These are phyloP conservation scores for Herpetomonas muscarum DNA, from an alignment of 208 protist species.

Conservation along the genomic window DNA sequence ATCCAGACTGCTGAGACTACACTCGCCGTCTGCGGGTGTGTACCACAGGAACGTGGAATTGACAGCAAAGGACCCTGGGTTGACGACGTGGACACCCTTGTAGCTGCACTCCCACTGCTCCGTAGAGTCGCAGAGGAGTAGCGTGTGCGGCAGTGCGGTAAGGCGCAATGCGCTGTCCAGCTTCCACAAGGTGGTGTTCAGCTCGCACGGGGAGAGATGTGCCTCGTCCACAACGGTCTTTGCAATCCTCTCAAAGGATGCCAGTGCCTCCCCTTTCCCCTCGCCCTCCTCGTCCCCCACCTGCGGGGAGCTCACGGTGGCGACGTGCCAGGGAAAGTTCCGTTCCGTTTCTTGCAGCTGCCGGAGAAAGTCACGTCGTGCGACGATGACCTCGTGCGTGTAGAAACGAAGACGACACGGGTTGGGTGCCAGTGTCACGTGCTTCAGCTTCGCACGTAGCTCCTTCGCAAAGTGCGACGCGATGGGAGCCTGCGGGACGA, in stretches of 20 bases:
- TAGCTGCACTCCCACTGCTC: slow-evolving; percentile 89
- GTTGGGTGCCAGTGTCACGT: slow-evolving; percentile 69
- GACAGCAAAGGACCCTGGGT: slow-evolving; percentile 80
- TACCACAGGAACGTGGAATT: slow-evolving; percentile 86
- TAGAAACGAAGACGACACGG: slow-evolving; percentile 81
- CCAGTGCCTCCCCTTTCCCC: slow-evolving; percentile 1
- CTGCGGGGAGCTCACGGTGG: neutral
- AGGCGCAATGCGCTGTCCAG: slow-evolving; percentile 72
- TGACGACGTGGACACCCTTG: slow-evolving; percentile 76
- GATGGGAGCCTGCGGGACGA: slow-evolving; percentile 73
- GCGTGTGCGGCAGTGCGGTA: slow-evolving; percentile 67
- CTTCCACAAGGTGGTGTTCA: slow-evolving; percentile 64
- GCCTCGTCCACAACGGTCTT: slow-evolving; percentile 82
- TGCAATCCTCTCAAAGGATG: slow-evolving; percentile 69
- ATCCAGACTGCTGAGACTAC: slow-evolving; percentile 71
- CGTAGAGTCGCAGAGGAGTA: slow-evolving; percentile 85
- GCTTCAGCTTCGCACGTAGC: slow-evolving; percentile 55
- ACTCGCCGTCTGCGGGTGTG: slow-evolving; percentile 81
- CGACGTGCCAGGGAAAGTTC: slow-evolving; percentile 20
- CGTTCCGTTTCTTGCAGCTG: slow-evolving; percentile 55
- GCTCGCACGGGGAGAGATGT: slow-evolving; percentile 65
- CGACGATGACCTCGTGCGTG: slow-evolving; percentile 83
- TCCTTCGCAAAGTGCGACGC: slow-evolving; percentile 42
- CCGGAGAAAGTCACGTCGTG: slow-evolving; percentile 69
- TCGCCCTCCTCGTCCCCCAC: neutral